Evolutionary conservation across 331 rosid species (phyloP).

Genomic region (Malus hybrid): DNA sequence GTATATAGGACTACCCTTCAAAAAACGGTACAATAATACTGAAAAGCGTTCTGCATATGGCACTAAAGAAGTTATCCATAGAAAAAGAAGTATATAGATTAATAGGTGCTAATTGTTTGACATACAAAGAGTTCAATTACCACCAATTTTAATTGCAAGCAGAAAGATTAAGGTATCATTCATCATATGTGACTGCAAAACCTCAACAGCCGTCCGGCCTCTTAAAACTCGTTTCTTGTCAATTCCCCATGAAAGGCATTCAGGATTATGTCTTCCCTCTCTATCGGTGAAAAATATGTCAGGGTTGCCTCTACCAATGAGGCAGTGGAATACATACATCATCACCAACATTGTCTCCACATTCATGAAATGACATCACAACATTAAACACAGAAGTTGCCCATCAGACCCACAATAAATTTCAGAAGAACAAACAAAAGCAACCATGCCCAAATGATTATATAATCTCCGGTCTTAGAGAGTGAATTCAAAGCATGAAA

Average conservation of each 20-base stretch:
- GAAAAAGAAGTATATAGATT: neutral
- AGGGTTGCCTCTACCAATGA: slow-evolving; percentile 90
- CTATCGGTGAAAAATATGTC: slow-evolving; percentile 91
- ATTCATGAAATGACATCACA: slow-evolving; percentile 93
- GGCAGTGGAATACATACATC: slow-evolving; percentile 96
- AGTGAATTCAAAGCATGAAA: neutral
- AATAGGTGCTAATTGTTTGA: neutral
- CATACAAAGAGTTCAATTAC: neutral
- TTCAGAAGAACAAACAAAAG: neutral
- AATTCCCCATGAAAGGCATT: slow-evolving; percentile 96
- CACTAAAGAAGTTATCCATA: neutral
- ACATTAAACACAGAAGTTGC: slow-evolving; percentile 40
- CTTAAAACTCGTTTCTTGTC: slow-evolving; percentile 91
- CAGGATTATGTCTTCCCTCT: slow-evolving; percentile 94
- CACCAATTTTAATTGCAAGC: neutral
- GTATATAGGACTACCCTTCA: neutral
- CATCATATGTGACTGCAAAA: slow-evolving; percentile 18
- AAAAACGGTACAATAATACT: neutral
- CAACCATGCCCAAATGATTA: neutral
- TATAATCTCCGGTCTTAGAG: neutral
- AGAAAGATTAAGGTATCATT: neutral
- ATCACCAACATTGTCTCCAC: slow-evolving; percentile 96
- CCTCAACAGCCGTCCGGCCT: slow-evolving; percentile 97
- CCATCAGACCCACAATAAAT: neutral
- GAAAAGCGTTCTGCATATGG: neutral